These are phyloP conservation scores for Rutstroemia sp. DNA, from an alignment of 2,329 filamentous ascomycete genomes.

Conservation along the genomic window DNA sequence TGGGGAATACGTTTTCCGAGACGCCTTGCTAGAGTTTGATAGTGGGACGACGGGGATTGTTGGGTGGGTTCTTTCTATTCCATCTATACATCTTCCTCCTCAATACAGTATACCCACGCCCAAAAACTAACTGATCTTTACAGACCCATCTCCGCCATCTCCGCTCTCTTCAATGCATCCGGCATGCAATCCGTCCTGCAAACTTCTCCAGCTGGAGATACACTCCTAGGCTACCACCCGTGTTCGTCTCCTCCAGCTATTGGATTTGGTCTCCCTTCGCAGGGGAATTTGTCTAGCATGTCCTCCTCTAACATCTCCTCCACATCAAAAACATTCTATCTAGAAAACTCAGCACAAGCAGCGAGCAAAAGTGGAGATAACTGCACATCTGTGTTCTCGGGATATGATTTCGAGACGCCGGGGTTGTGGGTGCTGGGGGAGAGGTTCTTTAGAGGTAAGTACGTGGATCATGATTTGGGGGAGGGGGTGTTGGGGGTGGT, in stretches of 20 bases:
- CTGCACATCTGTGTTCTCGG: conserved; percentile 2
- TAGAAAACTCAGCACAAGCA: neutral
- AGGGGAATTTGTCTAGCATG: neutral
- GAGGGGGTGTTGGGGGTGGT: neutral
- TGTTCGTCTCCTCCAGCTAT: conserved; percentile 8
- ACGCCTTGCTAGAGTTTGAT: conserved; percentile 7
- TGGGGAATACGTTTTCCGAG: conserved; percentile 1
- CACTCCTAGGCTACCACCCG: conserved; percentile 10
- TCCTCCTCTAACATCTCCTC: neutral
- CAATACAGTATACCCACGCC: neutral
- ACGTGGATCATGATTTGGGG: conserved; percentile 1
- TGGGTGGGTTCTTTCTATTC: neutral
- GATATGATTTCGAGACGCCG: neutral
- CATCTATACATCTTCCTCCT: neutral
- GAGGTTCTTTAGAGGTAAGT: conserved; percentile 1
- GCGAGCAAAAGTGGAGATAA: neutral
- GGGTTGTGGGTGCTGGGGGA: conserved; percentile 7
- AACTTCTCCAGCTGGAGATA: neutral
- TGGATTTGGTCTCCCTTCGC: conserved; percentile 11
- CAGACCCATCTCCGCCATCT: conserved; percentile 8
- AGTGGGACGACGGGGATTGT: conserved; percentile 11
- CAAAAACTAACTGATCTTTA: no score
- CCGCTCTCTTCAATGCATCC: neutral
- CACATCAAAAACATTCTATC: conserved; percentile 2
- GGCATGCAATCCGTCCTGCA: conserved; percentile 10